Percentiles rank a stretch among this genome's conserved stretches.
Evolutionary conservation across 371 early-diverging fungal species (phyloP).

Genomic region (Nematocida sp.): DNA sequence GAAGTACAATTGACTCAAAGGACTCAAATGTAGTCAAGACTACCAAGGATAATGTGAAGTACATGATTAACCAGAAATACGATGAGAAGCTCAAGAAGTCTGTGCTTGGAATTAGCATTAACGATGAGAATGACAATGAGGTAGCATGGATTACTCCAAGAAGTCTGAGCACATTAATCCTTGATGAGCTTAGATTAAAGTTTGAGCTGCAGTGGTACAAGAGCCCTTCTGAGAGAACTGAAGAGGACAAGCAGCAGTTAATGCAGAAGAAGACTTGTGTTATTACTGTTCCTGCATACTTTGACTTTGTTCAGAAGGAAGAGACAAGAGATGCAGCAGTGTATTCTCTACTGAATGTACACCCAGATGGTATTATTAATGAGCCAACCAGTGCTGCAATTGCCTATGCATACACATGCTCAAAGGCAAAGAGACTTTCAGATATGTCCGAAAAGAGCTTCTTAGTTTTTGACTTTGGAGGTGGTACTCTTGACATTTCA

Average conservation of each 20-base stretch:
- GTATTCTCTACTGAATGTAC: constrained; percentile 62
- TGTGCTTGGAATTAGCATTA: constrained; percentile 39
- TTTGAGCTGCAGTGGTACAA: constrained; percentile 23
- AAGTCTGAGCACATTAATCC: constrained; percentile 59
- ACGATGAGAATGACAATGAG: constrained; percentile 17
- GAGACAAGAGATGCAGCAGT: constrained; percentile 68
- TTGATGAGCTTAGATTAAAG: constrained; percentile 28
- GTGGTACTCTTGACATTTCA: constrained; percentile 94
- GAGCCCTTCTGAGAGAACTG: constrained; percentile 50
- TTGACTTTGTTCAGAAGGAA: constrained; percentile 69
- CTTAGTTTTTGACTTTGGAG: constrained; percentile 90
- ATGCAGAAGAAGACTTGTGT: constrained; percentile 79
- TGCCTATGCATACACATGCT: constrained; percentile 76
- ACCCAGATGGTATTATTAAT: constrained; percentile 58
- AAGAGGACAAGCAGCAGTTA: constrained; percentile 73
- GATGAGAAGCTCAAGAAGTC: background rate
- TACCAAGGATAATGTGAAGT: constrained; percentile 46
- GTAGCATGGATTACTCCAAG: constrained; percentile 51
- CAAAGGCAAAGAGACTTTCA: constrained; percentile 71
- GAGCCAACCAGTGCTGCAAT: constrained; percentile 97
- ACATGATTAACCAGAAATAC: constrained; percentile 10
- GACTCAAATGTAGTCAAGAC: constrained; percentile 36
- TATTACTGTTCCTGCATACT: constrained; percentile 72
- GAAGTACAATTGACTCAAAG: background rate
- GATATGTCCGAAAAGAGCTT: constrained; percentile 73